Conservation (phyloP, 768 basidiomycete species). For the Xerocomellus chrysenteron region DNA sequence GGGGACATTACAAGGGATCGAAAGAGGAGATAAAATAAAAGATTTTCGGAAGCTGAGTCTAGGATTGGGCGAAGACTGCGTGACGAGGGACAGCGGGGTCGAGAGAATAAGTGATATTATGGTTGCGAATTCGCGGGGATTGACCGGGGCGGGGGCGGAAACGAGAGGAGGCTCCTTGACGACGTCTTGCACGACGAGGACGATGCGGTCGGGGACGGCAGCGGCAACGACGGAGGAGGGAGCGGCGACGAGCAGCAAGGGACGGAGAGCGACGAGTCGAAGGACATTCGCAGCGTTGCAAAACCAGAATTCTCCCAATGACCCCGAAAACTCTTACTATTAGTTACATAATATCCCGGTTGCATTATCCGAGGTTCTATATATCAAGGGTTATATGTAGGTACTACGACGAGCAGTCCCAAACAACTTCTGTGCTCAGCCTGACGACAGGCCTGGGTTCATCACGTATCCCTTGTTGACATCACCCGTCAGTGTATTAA, state of each 20-base stretch:
- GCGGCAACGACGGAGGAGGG: conserved; percentile 24
- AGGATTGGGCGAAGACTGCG: conserved; percentile 23
- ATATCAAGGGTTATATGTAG: too few relatives aligned
- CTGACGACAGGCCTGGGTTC: neutral
- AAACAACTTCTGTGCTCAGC: too few relatives aligned
- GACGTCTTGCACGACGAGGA: conserved; percentile 24
- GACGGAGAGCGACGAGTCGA: conserved; percentile 33
- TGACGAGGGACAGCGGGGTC: conserved; percentile 20
- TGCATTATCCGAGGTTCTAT: neutral
- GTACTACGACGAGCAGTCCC: neutral
- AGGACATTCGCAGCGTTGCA: conserved; percentile 34
- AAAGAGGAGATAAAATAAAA: conserved; percentile 22
- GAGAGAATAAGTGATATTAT: conserved; percentile 28
- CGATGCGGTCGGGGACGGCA: conserved; percentile 19
- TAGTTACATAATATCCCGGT: conserved; percentile 16
- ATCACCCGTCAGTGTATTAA: neutral
- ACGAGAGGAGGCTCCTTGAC: conserved; percentile 16
- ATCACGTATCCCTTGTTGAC: neutral
- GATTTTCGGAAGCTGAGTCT: conserved; percentile 17
- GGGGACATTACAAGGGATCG: conserved; percentile 37
- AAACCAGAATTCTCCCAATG: conserved; percentile 37
- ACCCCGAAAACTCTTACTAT: conserved; percentile 24
- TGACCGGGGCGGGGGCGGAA: conserved; percentile 31
- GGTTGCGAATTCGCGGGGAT: conserved; percentile 10
- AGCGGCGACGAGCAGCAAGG: conserved; percentile 28